These are phyloP conservation scores for Helianthus tuberosus DNA, from an alignment of 129 eudicot species.

Conservation along the genomic window DNA sequence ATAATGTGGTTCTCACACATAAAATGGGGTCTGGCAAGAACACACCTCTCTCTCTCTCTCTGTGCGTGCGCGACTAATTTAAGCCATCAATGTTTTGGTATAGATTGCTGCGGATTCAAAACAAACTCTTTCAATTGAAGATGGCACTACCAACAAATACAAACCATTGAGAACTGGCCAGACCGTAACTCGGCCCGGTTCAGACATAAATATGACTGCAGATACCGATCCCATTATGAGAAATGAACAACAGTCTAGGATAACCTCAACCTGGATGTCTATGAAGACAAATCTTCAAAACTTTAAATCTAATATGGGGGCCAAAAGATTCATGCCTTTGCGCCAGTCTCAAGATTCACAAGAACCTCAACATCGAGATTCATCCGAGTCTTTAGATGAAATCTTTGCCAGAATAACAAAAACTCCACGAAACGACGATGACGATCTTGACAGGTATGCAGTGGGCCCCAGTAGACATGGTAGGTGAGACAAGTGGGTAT, in stretches of 20 bases:
- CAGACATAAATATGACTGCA: not conserved
- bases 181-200: not conserved
- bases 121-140: constrained; percentile 23
- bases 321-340: constrained; percentile 67
- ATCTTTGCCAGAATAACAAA: constrained; percentile 69
- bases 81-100: constrained; percentile 16
- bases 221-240: constrained; percentile 7
- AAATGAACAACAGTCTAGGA: constrained; percentile 37
- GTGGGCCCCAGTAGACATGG: constrained; percentile 35
- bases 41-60: no score
- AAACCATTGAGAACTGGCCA: constrained; percentile 44
- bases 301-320: constrained; percentile 57
- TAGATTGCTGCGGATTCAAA: constrained; percentile 50
- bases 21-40: no score
- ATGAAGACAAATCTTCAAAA: constrained; percentile 64
- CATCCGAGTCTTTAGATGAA: constrained; percentile 84
- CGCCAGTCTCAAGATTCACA: constrained; percentile 49
- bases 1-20: no score
- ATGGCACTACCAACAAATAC: constrained; percentile 27
- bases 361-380: constrained; percentile 24
- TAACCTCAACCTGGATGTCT: constrained; percentile 70
- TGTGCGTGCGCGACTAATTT: constrained; percentile 21
- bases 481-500: constrained; percentile 23
- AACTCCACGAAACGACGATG: constrained; percentile 28
- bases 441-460: constrained; percentile 39